These are phyloP conservation scores for Lepiota venenata DNA, from an alignment of 768 basidiomycete genomes.

Conservation along the genomic window DNA sequence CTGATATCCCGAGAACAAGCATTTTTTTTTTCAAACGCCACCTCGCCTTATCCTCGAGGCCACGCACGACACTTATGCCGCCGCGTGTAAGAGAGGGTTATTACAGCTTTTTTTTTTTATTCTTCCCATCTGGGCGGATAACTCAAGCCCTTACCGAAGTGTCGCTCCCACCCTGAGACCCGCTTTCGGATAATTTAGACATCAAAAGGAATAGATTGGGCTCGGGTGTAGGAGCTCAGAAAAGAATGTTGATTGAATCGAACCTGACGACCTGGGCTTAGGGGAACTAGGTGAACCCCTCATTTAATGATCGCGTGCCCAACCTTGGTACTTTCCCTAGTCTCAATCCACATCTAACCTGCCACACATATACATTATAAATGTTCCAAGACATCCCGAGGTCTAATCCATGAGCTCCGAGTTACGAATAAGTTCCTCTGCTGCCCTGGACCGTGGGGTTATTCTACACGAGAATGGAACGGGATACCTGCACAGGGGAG, in stretches of 20 bases:
- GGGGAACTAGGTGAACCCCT: neutral
- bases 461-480: conserved; percentile 9
- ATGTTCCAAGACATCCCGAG: neutral
- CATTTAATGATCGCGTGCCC: too few relatives aligned
- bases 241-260: neutral
- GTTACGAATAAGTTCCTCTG: conserved; percentile 4
- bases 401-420: neutral
- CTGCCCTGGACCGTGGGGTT: conserved; percentile 1
- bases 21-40: neutral
- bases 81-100: neutral
- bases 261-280: conserved; percentile 8
- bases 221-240: neutral
- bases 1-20: too few relatives aligned
- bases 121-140: neutral
- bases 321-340: neutral
- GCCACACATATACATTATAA: too few relatives aligned
- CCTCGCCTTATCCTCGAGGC: conserved; percentile 5
- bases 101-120: neutral
- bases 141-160: neutral
- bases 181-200: neutral
- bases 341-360: too few relatives aligned
- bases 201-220: neutral
- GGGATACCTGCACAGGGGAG: neutral
- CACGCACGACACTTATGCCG: neutral
- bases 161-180: neutral